These are phyloP conservation scores for Globisporangium spinosum DNA, from an alignment of 352 stramenopile genomes.

Conservation along the genomic window DNA sequence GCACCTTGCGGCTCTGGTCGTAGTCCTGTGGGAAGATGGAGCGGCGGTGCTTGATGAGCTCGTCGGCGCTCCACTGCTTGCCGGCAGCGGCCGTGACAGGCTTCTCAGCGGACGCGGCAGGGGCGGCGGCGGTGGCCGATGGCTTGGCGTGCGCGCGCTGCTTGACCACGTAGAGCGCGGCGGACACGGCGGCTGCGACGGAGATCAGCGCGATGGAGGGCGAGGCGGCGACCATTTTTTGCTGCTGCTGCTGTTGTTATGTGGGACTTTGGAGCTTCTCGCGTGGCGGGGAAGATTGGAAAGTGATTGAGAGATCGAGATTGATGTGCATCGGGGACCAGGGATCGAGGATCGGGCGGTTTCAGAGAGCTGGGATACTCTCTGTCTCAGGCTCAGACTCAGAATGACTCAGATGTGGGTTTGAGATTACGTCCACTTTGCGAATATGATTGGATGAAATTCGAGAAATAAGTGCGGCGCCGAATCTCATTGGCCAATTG, in stretches of 20 bases:
- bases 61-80: slow-evolving; percentile 61
- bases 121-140: neutral
- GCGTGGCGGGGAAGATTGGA: slow-evolving; percentile 2
- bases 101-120: neutral
- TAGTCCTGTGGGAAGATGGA: slow-evolving; percentile 74
- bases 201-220: slow-evolving; percentile 28
- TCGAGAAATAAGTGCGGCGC: neutral
- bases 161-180: slow-evolving; percentile 38
- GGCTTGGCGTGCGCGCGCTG: slow-evolving; percentile 26
- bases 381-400: slow-evolving; percentile 6
- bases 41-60: slow-evolving; percentile 71
- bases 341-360: neutral
- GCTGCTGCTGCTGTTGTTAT: neutral
- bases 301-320: neutral
- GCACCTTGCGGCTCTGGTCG: slow-evolving; percentile 46
- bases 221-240: slow-evolving; percentile 20
- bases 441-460: neutral
- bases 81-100: slow-evolving; percentile 22
- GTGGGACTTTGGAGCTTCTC: neutral
- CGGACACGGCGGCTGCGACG: slow-evolving; percentile 28
- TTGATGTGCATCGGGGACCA: neutral
- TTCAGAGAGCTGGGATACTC: neutral
- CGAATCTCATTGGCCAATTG: neutral
- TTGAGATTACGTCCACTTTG: neutral
- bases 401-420: slow-evolving; percentile 10